These are phyloP conservation scores for Aspergillus sclerotioniger DNA, from an alignment of 495 filamentous ascomycete species.

Conservation along the genomic window DNA sequence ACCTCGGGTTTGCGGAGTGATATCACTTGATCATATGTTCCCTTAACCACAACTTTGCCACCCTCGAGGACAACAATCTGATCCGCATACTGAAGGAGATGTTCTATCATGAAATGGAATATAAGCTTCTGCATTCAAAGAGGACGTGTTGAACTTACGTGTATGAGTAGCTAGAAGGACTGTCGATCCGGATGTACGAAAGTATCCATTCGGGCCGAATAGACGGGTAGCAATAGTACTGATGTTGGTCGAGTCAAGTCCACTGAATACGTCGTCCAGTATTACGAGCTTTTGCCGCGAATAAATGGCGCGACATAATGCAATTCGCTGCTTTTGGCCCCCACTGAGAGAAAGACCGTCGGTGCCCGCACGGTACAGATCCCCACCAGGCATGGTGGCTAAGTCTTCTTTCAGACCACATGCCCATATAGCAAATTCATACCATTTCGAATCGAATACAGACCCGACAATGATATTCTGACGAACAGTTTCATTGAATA, in stretches of 20 bases:
- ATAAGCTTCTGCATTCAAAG: not conserved
- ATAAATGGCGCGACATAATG: not conserved
- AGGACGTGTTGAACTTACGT: not conserved
- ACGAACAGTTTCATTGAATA: slow-evolving; percentile 40
- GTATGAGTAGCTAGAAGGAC: not conserved
- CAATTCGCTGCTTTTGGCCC: not conserved
- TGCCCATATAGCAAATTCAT: not conserved
- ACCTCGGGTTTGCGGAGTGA: no score
- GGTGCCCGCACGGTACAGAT: slow-evolving; percentile 76
- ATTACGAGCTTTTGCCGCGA: not conserved
- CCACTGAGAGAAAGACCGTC: slow-evolving; percentile 72
- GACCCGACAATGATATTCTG: slow-evolving; percentile 32
- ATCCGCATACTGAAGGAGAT: not conserved
- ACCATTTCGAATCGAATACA: slow-evolving; percentile 2
- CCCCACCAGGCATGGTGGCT: slow-evolving; percentile 49
- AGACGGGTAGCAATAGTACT: not conserved
- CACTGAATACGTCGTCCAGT: not conserved
- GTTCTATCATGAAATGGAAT: not conserved
- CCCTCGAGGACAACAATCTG: not conserved
- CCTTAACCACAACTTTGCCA: not conserved
- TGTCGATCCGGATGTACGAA: not conserved
- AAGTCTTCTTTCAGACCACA: not conserved
- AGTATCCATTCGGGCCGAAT: not conserved
- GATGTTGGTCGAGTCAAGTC: not conserved
- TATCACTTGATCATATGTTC: not conserved